A percentile compares a stretch with the other conserved stretches of the same genome.
Evolutionary conservation across 2,329 filamentous ascomycete species (phyloP).

Genomic region (Venturia asperata): DNA sequence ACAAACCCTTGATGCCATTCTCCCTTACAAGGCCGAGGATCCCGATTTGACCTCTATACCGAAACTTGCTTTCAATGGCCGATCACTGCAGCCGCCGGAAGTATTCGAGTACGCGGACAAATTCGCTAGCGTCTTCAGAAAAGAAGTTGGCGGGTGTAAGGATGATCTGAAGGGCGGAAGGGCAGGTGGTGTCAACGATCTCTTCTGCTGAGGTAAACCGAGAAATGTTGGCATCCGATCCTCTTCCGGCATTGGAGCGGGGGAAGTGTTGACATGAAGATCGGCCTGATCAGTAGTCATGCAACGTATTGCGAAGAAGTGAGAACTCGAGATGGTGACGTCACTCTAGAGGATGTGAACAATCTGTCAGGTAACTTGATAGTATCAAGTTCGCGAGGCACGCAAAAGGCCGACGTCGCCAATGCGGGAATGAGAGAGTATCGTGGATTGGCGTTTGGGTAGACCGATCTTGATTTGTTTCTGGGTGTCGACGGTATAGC

Average conservation of each 20-base stretch:
- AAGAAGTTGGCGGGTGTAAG: conserved; percentile 60
- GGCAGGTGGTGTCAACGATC: not conserved
- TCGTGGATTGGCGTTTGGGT: not conserved
- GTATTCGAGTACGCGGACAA: conserved; percentile 41
- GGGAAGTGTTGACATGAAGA: too few species aligned
- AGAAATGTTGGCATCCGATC: too few species aligned
- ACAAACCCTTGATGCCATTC: conserved; percentile 37
- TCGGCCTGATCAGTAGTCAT: too few species aligned
- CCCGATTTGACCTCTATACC: conserved; percentile 47
- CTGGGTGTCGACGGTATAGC: not conserved
- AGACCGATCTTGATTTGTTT: not conserved
- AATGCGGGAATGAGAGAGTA: not conserved
- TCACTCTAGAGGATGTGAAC: too few species aligned
- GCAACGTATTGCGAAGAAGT: too few species aligned
- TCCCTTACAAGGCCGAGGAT: conserved; percentile 44
- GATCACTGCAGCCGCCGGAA: conserved; percentile 34
- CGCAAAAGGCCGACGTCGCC: too few species aligned
- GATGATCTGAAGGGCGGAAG: conserved; percentile 14
- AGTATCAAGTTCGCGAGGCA: too few species aligned
- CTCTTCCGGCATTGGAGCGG: too few species aligned
- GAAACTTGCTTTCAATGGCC: conserved; percentile 58
- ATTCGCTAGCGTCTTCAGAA: conserved; percentile 55
- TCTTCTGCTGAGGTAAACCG: not conserved
- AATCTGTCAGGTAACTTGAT: too few species aligned
- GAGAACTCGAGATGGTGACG: too few species aligned